These are phyloP conservation scores for Amaranthus tricolor DNA, from an alignment of 179 eudicot genomes.

Conservation along the genomic window DNA sequence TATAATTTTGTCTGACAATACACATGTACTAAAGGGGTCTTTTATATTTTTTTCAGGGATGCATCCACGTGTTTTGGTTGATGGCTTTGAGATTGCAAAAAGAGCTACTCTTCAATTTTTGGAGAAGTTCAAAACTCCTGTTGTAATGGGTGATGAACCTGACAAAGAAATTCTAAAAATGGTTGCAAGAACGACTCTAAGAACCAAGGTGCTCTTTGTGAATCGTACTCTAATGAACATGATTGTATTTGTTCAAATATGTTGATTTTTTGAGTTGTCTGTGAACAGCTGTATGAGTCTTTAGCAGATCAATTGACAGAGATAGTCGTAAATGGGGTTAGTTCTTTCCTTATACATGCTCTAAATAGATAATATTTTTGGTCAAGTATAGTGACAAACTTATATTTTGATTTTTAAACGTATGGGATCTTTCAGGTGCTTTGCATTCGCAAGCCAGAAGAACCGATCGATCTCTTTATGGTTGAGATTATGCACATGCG, in stretches of 20 bases:
- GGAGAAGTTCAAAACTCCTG: slow-evolving; percentile 90
- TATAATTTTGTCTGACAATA: neutral
- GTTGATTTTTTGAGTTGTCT: neutral
- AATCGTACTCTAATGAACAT: neutral
- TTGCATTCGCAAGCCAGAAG: slow-evolving; percentile 91
- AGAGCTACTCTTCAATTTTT: slow-evolving; percentile 84
- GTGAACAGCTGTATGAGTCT: slow-evolving; percentile 71
- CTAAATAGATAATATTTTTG: neutral
- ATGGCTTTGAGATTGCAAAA: slow-evolving; percentile 98
- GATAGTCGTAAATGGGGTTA: slow-evolving; percentile 77
- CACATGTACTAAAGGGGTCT: neutral
- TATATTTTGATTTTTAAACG: neutral
- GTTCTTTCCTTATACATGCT: slow-evolving; percentile 25
- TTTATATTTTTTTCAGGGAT: slow-evolving; percentile 48
- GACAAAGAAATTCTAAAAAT: slow-evolving; percentile 90
- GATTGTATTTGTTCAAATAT: neutral
- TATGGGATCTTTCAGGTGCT: slow-evolving; percentile 55
- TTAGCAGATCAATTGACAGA: slow-evolving; percentile 96
- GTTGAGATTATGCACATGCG: slow-evolving; percentile 99
- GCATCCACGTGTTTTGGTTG: slow-evolving; percentile 97
- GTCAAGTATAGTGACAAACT: neutral
- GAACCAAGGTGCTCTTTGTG: slow-evolving; percentile 66
- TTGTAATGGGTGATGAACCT: slow-evolving; percentile 89
- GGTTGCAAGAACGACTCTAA: slow-evolving; percentile 92
- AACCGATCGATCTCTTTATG: slow-evolving; percentile 91